Evolutionary conservation across 495 filamentous ascomycete species (phyloP), one percentile per base, ranked within the genome.

Genomic region (Xylaria cubensis): DNA sequence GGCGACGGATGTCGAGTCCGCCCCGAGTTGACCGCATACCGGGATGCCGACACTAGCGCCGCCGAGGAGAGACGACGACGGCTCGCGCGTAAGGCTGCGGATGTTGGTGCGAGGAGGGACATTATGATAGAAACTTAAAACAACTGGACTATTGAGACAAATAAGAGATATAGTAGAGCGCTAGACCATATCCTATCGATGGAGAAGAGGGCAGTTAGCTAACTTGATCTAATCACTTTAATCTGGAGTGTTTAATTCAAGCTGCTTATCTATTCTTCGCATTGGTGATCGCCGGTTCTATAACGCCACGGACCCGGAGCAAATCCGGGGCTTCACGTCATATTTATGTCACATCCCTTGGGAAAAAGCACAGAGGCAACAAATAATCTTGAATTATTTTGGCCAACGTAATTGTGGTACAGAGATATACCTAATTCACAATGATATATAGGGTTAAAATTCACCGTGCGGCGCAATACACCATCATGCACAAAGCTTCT

Each of bases 301-400:
- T 48, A 65, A 65, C 42, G 44, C 50, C 41, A 36, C 41, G 41
- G 4, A 48, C 10, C 56, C 5, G 36, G 6, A 6, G 26, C 26
- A 29, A 29, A 29, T 29, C 26, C 26, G 32, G 24, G 36, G 26
- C 13, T 48, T 34, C 44, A 55, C 64, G 64, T 67, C 64, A 67
- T 39, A n/a, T 36, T 39, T 67, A 53, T 67, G 64, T 67, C 64
- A 67, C 53, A 3, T 41, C 32, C 48, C 8, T 41, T 8, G 9
- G 46, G 10, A 24, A 41, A 0, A 9, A 3, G 26, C 17, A 13
- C 0, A 62, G 4, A 32, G 26, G 29, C 4, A 58, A 58, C 17
- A 5, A 58, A 29, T 58, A 2, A 15, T 34, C 26, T 58, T 34
- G 19, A 46, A 24, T 2, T 6, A 7, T 34, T 19, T 32, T 24